phyloP scores from a whole-genome alignment of 2,329 filamentous ascomycete genomes.

The Elsinoe fawcettii region DNA sequence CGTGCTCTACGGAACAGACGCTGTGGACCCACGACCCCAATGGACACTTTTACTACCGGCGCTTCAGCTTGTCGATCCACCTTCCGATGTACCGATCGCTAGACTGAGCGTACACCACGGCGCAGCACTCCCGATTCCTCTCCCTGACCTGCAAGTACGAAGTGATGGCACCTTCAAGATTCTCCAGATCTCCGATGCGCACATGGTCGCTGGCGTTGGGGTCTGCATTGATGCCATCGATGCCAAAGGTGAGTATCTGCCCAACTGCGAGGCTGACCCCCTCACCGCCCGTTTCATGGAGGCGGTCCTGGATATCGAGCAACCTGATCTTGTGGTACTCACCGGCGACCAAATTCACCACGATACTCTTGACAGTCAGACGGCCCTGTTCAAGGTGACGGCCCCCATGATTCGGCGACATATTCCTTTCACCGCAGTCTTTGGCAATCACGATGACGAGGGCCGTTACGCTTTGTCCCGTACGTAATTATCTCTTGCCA shows the following conservation, averaged over 20 bases:
- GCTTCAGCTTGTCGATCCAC: conserved; percentile 64
- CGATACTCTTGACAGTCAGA: conserved; percentile 82
- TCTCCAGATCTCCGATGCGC: conserved; percentile 85
- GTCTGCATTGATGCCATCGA: conserved; percentile 73
- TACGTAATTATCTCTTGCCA: background rate
- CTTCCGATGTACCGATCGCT: conserved; percentile 56
- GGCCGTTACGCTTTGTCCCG: conserved; percentile 31
- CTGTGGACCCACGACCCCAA: conserved; percentile 76
- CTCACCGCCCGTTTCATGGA: conserved; percentile 84
- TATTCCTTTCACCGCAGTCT: conserved; percentile 88
- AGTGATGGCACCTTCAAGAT: conserved; percentile 96
- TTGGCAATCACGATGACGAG: conserved; percentile 97
- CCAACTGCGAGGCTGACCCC: conserved; percentile 82
- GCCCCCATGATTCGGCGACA: conserved; percentile 75
- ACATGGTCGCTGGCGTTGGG: conserved; percentile 84
- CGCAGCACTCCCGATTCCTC: conserved; percentile 47
- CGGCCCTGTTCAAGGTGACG: conserved; percentile 89
- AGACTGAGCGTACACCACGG: conserved; percentile 75
- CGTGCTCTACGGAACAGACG: conserved; percentile 82
- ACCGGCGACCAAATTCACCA: conserved; percentile 95
- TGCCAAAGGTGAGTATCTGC: conserved; percentile 60
- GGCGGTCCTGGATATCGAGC: conserved; percentile 80
- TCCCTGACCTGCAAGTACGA: conserved; percentile 61
- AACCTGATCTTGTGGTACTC: conserved; percentile 83
- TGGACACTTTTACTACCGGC: conserved; percentile 76